Base-by-base conservation (phyloP, 2,329 filamentous ascomycete species). In the Trichoderma sp. region DNA sequence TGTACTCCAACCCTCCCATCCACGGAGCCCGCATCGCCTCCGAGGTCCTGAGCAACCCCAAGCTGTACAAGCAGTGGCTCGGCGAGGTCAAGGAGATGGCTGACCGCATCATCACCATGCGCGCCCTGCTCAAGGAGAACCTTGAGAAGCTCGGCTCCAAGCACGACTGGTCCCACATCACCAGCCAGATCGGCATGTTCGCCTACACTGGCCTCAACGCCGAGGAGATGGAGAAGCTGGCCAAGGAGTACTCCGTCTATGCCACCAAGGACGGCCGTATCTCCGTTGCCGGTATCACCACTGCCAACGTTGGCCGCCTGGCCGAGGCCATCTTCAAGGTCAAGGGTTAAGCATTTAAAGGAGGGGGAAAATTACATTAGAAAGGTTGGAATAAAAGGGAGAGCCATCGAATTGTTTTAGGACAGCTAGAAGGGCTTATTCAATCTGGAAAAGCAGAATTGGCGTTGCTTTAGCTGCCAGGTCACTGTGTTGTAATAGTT, bases 121-220 rank as follows among this genome's bases (percentile, higher is more conserved):
- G 96, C 78, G 91, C 93, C 74, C 90, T 97, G 70, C 91, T 99
- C 81, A 97, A 96, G 89, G 89, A 94, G 78, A 97, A 98, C 86
- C 91, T 99, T 71, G 93, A 98, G 89, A 91, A 93, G 84, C 90
- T 98, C 74, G 95, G 95, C 81, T 96, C 93, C 87, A 94, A 94
- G 89, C 94, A 97, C 84, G 93, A 98, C 87, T 99, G 96, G 96
- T 93, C 92, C 82, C 96, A 99, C 88, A 99, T 99, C 85, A 98
- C 96, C 77, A 95, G 88, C 84, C 94, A 97, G 89, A 99, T 99
- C 79, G 96, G 96, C 86, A 99, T 99, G 96, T 99, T 99, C 81
- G 95, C 96, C 78, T 99, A 97, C 89, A 99, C 96, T 67, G 96
- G 96, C 74, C 86, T 99, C 79, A 95, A 88, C 78, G 86, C 95